phyloP scores from a whole-genome alignment of 768 basidiomycete species.

The Leccinum obscurum region DNA sequence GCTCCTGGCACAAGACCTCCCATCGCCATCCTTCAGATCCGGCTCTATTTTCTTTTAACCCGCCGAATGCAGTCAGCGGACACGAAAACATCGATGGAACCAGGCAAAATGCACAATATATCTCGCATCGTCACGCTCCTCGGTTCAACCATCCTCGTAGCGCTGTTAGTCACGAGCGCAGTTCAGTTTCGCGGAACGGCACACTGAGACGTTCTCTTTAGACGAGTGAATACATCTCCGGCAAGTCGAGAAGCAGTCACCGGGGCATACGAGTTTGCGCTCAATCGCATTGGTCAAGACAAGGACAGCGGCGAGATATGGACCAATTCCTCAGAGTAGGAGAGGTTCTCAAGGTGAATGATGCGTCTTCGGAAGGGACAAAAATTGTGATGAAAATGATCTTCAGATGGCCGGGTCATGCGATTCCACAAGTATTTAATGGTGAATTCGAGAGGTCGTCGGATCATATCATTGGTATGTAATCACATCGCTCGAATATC shows the following conservation, averaged over 20 bases:
- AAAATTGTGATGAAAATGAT: constrained; percentile 6
- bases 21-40: not conserved
- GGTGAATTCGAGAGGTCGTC: not conserved
- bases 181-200: constrained; percentile 5
- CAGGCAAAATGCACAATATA: constrained; percentile 35
- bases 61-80: constrained; percentile 10
- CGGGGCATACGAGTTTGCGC: constrained; percentile 91
- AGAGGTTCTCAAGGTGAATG: constrained; percentile 69
- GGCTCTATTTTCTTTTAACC: not conserved
- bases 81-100: constrained; percentile 17
- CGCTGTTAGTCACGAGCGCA: constrained; percentile 49
- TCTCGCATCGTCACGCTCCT: constrained; percentile 50
- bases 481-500: not conserved
- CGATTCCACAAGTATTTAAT: constrained; percentile 59
- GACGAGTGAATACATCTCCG: constrained; percentile 68
- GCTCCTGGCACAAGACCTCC: not conserved
- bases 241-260: constrained; percentile 73
- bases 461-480: not conserved
- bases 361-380: not conserved
- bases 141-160: constrained; percentile 56
- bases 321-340: constrained; percentile 81
- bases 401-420: constrained; percentile 82
- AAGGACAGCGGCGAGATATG: constrained; percentile 91
- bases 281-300: constrained; percentile 88
- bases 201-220: constrained; percentile 31